These are phyloP conservation scores for Chytridium lagenaria DNA, from an alignment of 371 early-diverging fungal genomes.

Conservation along the genomic window DNA sequence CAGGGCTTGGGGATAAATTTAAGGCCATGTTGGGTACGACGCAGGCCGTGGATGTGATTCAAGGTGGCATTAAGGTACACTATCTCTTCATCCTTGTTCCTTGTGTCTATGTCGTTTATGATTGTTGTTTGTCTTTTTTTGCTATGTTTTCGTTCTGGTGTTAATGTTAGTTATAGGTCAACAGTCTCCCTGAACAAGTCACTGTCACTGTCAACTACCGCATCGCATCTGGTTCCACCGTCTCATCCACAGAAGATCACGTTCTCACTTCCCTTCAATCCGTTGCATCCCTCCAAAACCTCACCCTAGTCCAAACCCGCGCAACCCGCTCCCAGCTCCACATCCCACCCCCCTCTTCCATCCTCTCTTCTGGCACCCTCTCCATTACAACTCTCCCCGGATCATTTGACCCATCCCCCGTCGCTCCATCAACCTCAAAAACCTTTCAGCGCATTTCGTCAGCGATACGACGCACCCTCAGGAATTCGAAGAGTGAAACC, in stretches of 20 bases:
- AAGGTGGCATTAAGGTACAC: conserved; percentile 50
- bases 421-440: background rate
- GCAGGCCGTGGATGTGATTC: conserved; percentile 52
- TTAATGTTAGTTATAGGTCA: conserved; percentile 18
- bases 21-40: conserved; percentile 39
- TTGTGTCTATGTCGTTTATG: background rate
- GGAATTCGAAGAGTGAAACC: conserved; percentile 1
- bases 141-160: background rate
- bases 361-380: conserved; percentile 15
- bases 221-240: conserved; percentile 38
- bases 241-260: conserved; percentile 26
- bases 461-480: conserved; percentile 29
- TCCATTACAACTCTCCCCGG: conserved; percentile 5
- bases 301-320: conserved; percentile 19
- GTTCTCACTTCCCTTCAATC: conserved; percentile 2
- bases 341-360: conserved; percentile 11
- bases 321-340: conserved; percentile 4
- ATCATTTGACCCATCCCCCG: conserved; percentile 36
- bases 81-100: background rate
- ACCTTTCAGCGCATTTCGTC: conserved; percentile 24
- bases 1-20: background rate
- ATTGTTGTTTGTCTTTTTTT: background rate
- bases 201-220: conserved; percentile 46
- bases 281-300: conserved; percentile 18
- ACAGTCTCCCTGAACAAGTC: conserved; percentile 47